Evolutionary conservation across 805 yeast genomes (phyloP), one percentile per base, ranked within the genome.

Genomic region (Pichia eremophila): DNA sequence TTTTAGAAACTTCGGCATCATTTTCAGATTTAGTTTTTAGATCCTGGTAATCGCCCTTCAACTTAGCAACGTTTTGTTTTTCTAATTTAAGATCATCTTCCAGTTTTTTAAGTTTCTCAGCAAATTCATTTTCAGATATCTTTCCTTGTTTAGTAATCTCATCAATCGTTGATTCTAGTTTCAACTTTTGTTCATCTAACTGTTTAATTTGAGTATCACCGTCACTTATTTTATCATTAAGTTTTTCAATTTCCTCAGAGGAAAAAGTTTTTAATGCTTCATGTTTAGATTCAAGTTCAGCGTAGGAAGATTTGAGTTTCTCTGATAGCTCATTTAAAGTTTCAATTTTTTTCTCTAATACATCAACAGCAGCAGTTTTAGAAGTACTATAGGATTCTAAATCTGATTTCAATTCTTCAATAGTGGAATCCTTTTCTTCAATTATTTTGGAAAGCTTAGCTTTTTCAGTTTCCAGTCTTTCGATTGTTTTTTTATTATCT

Each of bases 381-480:
- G 42, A 31, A 8, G 36, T 28, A 7, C 37, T 43, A 4, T 40
- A 36, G 2, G 7, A 8, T 4, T 43, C 32, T 17, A 44, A 34
- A 14, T 49, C 43, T 6, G 41, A 12, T 18, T 46, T 29, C 36
- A 49, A n/a, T 8, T 32, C 36, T 19, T 7, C 43, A 14, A 46
- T 27, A 8, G n/a, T 2, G 11, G 15, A 19, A 19, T 28, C 38
- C 19, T 39, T 40, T 6, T 19, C 8, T 11, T 41, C 32, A 25
- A 46, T 17, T 11, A 39, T 7, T 2, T 36, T 41, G 1, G 49
- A 15, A 4, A 46, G 17, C 14, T 46, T 44, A 2, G 18, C 14
- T 19, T 40, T 35, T 25, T 49, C 41, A 8, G n/a, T 7, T 32
- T 49, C 46, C 5, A 49, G 19, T 3, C 12, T 2, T 11, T 44